Evolutionary conservation across 2,329 filamentous ascomycete genomes (phyloP).

Genomic region (Calycina marina): DNA sequence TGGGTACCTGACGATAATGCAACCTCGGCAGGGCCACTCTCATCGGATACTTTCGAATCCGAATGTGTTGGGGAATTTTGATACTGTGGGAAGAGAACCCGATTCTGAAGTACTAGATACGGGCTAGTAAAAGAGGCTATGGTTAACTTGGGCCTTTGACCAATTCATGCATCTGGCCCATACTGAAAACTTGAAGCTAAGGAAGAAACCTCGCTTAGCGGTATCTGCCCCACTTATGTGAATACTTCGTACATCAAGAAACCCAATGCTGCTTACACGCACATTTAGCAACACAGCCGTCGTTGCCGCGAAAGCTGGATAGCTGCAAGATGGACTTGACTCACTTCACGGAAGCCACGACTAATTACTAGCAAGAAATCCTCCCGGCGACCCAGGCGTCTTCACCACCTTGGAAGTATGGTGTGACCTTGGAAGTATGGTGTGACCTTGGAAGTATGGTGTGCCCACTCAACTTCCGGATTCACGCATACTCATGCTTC

Average conservation of each 20-base stretch:
- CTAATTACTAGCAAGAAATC: constrained; percentile 17
- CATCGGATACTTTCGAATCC: too few species aligned
- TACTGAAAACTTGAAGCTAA: too few species aligned
- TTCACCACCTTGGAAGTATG: constrained; percentile 7
- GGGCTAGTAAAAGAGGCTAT: too few species aligned
- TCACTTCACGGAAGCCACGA: constrained; percentile 17
- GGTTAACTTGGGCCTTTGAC: constrained; percentile 26
- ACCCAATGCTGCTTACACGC: background rate
- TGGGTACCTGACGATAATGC: too few species aligned
- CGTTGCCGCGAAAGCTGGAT: too few species aligned
- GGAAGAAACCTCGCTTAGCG: too few species aligned
- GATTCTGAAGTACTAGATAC: too few species aligned
- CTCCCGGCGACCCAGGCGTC: constrained; percentile 2
- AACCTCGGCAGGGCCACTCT: too few species aligned
- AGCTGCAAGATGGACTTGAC: constrained; percentile 1
- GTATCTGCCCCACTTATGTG: background rate
- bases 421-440: too few species aligned
- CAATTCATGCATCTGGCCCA: constrained; percentile 10
- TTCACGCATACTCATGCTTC: constrained; percentile 12
- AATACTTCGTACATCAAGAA: background rate
- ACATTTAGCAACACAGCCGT: background rate
- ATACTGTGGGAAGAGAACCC: too few species aligned
- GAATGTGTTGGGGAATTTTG: too few species aligned
- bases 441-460: constrained; percentile 13
- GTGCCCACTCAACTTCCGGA: constrained; percentile 14